Percentiles rank a stretch among this genome's conserved stretches.
Conservation (phyloP, 2,329 filamentous ascomycete species). For the Epichloe scottii region DNA sequence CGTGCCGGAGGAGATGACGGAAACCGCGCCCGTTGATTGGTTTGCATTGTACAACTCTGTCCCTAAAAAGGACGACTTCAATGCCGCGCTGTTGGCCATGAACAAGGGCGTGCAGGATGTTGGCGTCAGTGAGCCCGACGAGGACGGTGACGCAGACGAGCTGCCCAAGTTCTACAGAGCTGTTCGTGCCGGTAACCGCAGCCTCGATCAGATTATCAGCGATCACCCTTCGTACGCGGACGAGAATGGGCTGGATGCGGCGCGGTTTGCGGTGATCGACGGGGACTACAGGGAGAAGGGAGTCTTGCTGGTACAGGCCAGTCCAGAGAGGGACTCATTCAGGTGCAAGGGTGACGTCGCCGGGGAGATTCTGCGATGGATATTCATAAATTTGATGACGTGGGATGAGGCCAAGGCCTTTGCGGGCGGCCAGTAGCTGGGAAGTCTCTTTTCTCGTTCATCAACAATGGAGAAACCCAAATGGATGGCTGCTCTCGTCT, state of each 20-base stretch:
- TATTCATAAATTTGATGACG: conserved; percentile 5
- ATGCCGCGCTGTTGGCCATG: background rate
- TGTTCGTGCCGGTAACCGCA: background rate
- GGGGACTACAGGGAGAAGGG: background rate
- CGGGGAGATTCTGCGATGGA: conserved; percentile 5
- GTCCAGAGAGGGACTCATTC: conserved; percentile 1
- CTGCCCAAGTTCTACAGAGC: background rate
- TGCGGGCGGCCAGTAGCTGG: background rate
- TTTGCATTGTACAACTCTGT: conserved; percentile 2
- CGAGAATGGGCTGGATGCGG: background rate
- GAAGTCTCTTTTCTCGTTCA: background rate
- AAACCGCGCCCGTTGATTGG: background rate
- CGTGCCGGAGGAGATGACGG: background rate
- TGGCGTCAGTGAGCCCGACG: background rate
- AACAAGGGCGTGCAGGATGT: conserved; percentile 1
- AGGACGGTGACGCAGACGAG: background rate
- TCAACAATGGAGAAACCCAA: no score
- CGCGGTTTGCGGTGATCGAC: conserved; percentile 1
- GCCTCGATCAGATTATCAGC: background rate
- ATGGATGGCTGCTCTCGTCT: background rate
- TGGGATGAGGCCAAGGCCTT: conserved; percentile 4
- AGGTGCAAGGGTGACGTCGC: conserved; percentile 1
- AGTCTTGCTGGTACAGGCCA: background rate
- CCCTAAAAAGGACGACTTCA: background rate
- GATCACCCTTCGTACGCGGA: conserved; percentile 1